Conservation (phyloP, 2,329 filamentous ascomycete species). For the Alternaria arbusti region DNA sequence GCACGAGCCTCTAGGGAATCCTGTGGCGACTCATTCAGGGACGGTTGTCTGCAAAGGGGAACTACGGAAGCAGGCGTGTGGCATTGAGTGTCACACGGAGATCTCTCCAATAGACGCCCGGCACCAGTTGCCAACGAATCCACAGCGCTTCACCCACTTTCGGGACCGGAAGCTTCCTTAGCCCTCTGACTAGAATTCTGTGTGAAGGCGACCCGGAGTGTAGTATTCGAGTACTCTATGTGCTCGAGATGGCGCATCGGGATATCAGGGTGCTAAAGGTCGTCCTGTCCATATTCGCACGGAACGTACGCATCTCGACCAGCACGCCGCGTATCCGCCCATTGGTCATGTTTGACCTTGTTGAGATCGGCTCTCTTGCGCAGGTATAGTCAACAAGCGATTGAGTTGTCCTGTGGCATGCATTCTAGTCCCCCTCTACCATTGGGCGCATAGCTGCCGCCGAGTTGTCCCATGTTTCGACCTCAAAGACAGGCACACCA, state of each 20-base stretch:
- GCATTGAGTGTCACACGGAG: conserved; percentile 41
- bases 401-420: conserved; percentile 36
- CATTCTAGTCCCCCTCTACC: conserved; percentile 28
- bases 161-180: conserved; percentile 15
- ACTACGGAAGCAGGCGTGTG: conserved; percentile 29
- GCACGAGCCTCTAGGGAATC: conserved; percentile 6
- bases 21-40: conserved; percentile 11
- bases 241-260: conserved; percentile 28
- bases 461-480: conserved; percentile 39
- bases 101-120: conserved; percentile 45
- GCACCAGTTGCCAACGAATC: conserved; percentile 38
- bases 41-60: conserved; percentile 13
- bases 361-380: conserved; percentile 30
- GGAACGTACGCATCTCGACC: conserved; percentile 28
- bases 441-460: conserved; percentile 44
- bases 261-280: conserved; percentile 28
- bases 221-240: conserved; percentile 10
- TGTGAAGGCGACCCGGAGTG: conserved; percentile 21
- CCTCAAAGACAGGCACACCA: conserved; percentile 33
- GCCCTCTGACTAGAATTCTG: conserved; percentile 25
- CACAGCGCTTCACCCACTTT: conserved; percentile 38
- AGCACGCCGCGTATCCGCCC: conserved; percentile 32
- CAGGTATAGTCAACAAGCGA: conserved; percentile 21
- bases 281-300: conserved; percentile 23
- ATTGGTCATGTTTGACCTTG: conserved; percentile 32